phyloP scores from a whole-genome alignment of 768 basidiomycete genomes.

The Dentipellis sp. region DNA sequence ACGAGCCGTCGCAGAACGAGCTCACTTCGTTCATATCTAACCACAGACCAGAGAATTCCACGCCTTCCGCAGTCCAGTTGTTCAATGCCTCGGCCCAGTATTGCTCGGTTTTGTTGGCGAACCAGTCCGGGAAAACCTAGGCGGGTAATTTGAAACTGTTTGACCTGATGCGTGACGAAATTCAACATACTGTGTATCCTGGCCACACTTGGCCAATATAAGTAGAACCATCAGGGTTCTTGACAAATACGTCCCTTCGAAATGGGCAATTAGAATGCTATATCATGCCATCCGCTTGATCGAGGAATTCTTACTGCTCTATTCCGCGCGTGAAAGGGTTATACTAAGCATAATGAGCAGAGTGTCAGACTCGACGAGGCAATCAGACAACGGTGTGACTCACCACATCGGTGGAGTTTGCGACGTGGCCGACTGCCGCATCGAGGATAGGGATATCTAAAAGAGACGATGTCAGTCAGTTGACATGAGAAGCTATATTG shows the following conservation, averaged over 20 bases:
- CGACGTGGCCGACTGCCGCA: slow-evolving; percentile 45
- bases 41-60: slow-evolving; percentile 64
- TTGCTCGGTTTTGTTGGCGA: slow-evolving; percentile 36
- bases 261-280: neutral
- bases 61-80: slow-evolving; percentile 43
- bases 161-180: neutral
- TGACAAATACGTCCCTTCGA: slow-evolving; percentile 57
- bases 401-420: slow-evolving; percentile 56
- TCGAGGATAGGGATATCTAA: slow-evolving; percentile 66
- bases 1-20: slow-evolving; percentile 54
- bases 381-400: slow-evolving; percentile 17
- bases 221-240: slow-evolving; percentile 63
- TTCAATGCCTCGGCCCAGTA: slow-evolving; percentile 55
- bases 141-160: too few species aligned
- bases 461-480: neutral
- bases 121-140: slow-evolving; percentile 57
- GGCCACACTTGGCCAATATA: slow-evolving; percentile 77
- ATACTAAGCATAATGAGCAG: slow-evolving; percentile 52
- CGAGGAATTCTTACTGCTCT: slow-evolving; percentile 35
- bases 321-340: slow-evolving; percentile 55
- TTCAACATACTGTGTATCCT: slow-evolving; percentile 45
- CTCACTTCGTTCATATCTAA: slow-evolving; percentile 60
- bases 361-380: neutral
- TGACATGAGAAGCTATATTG: neutral
- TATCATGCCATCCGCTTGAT: neutral